These are phyloP conservation scores for Azolla pinnata DNA, from an alignment of 75 land plant genomes.

Conservation along the genomic window DNA sequence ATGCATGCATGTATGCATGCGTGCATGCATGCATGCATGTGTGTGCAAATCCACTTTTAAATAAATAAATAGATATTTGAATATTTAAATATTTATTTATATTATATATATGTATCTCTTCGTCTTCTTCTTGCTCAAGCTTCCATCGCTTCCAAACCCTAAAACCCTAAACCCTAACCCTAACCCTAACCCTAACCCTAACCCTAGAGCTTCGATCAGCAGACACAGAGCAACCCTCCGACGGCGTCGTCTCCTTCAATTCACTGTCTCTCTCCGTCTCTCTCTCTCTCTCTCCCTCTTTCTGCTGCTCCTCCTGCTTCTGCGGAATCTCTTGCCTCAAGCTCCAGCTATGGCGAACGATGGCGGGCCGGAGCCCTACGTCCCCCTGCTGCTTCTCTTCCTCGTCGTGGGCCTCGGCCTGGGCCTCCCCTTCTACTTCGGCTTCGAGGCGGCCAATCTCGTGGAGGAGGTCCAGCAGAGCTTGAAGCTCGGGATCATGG, in stretches of 20 bases:
- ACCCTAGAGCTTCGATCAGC: too few species aligned
- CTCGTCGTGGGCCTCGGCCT: not conserved
- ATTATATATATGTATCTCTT: not conserved
- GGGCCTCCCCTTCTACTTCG: not conserved
- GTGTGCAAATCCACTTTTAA: not conserved
- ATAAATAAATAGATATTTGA: not conserved
- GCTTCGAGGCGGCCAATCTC: conserved; percentile 1
- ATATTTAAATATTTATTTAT: not conserved
- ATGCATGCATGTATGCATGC: not conserved
- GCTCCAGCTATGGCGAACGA: too few species aligned
- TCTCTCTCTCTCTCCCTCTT: too few species aligned
- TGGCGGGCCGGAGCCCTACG: not conserved
- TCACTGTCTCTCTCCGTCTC: too few species aligned
- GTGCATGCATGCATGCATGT: not conserved
- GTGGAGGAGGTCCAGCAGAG: conserved; percentile 1
- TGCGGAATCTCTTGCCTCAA: too few species aligned
- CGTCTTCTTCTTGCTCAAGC: too few species aligned
- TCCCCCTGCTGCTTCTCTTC: not conserved
- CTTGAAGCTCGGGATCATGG: not conserved
- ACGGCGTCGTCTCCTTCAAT: too few species aligned
- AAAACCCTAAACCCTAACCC: too few species aligned
- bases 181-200: too few species aligned
- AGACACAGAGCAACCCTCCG: too few species aligned
- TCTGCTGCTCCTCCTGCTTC: too few species aligned
- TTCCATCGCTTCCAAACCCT: too few species aligned